Percentiles rank a stretch among this genome's conserved stretches.
Conservation (phyloP, 345 rosid genomes). For the Euphorbia lathyris region DNA sequence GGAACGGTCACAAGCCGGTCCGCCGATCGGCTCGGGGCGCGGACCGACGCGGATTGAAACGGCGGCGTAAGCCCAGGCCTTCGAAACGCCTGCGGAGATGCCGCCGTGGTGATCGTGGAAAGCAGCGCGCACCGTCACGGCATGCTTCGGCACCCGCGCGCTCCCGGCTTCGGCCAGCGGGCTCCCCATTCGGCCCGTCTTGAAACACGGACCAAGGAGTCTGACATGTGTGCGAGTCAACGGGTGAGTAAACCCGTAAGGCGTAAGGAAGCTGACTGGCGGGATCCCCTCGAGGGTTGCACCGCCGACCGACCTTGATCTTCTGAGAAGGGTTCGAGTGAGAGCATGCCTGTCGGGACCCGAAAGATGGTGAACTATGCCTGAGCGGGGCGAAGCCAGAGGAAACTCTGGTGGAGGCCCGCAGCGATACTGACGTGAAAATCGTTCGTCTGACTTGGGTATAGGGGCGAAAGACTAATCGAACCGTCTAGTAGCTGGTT, state of each 20-base stretch:
- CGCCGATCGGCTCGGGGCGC: background rate
- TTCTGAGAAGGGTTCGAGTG: conserved; percentile 1
- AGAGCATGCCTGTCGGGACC: too few relatives aligned
- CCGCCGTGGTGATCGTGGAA: background rate
- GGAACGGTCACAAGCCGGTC: background rate
- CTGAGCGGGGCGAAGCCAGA: too few relatives aligned
- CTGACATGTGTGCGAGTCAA: background rate
- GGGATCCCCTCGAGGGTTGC: background rate
- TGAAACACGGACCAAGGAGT: background rate
- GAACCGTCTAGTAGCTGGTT: too few relatives aligned
- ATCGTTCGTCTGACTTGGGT: too few relatives aligned
- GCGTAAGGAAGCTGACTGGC: background rate
- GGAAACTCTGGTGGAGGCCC: too few relatives aligned
- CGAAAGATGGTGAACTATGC: too few relatives aligned
- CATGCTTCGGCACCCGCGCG: background rate
- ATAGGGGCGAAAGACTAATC: too few relatives aligned
- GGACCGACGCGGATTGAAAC: background rate
- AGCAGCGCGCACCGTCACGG: background rate
- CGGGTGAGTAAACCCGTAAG: background rate
- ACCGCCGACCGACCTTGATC: conserved; percentile 1
- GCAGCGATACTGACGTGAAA: too few relatives aligned
- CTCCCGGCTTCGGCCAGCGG: background rate
- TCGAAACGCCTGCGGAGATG: background rate
- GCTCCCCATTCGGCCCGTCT: background rate
- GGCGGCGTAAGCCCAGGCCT: background rate